Percentiles rank a stretch among this genome's conserved stretches.
These are phyloP conservation scores for Fusarium xylarioides DNA, from an alignment of 2,329 filamentous ascomycete genomes.

Conservation along the genomic window DNA sequence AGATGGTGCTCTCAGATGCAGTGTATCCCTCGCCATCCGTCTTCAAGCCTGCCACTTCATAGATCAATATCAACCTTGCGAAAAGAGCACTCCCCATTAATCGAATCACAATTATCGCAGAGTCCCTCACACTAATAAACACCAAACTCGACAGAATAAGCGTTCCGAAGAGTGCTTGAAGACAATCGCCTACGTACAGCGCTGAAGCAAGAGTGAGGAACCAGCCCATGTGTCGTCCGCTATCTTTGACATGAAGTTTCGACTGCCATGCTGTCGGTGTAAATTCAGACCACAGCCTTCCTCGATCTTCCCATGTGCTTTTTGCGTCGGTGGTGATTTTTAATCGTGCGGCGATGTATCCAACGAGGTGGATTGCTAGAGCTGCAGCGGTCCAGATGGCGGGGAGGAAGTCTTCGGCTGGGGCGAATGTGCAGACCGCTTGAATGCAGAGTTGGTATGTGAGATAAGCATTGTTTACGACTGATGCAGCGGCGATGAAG, in stretches of 20 bases:
- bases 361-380: background rate
- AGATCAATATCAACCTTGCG: conserved; percentile 12
- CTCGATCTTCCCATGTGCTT: background rate
- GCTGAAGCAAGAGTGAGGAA: conserved; percentile 11
- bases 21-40: background rate
- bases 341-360: conserved; percentile 1
- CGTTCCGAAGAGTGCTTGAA: conserved; percentile 26
- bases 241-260: background rate
- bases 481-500: background rate
- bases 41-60: conserved; percentile 15
- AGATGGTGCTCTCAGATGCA: background rate
- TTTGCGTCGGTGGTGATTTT: background rate
- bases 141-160: conserved; percentile 26
- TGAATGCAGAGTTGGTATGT: conserved; percentile 20
- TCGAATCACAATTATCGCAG: conserved; percentile 15
- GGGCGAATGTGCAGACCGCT: conserved; percentile 29
- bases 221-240: background rate
- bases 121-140: conserved; percentile 27
- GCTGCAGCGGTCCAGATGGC: conserved; percentile 9
- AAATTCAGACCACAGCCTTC: background rate
- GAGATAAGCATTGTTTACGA: conserved; percentile 25
- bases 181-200: conserved; percentile 16
- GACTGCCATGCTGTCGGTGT: conserved; percentile 6
- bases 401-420: conserved; percentile 21
- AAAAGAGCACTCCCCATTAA: conserved; percentile 20